A percentile compares a stretch with the other conserved stretches of the same genome.
phyloP scores from a whole-genome alignment of 2,329 filamentous ascomycete genomes.

The Talaromyces atroroseus region DNA sequence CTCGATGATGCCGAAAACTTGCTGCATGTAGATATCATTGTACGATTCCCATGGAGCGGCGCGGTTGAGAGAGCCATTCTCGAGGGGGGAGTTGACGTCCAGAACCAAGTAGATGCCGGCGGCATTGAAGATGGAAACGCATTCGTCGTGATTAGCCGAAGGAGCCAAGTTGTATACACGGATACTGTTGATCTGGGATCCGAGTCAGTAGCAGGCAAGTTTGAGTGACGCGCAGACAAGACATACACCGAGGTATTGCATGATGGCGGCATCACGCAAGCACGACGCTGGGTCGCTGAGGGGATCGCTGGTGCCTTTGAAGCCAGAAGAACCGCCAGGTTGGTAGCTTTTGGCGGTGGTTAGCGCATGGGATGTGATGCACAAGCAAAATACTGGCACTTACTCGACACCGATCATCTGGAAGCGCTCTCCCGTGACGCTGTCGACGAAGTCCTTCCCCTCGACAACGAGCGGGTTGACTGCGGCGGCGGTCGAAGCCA shows the following conservation, averaged over 20 bases:
- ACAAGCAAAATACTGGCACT: constrained; percentile 18
- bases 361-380: constrained; percentile 16
- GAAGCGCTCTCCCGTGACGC: constrained; percentile 53
- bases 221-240: background rate
- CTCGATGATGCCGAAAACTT: constrained; percentile 60
- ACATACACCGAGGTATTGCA: constrained; percentile 56
- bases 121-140: constrained; percentile 60
- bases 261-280: constrained; percentile 57
- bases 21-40: constrained; percentile 50
- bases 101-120: constrained; percentile 63
- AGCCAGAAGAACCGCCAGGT: constrained; percentile 56
- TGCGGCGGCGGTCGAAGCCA: constrained; percentile 45
- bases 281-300: constrained; percentile 54
- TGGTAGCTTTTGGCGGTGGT: constrained; percentile 47
- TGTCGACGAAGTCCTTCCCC: constrained; percentile 58
- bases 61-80: constrained; percentile 53
- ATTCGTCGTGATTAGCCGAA: constrained; percentile 55
- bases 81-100: constrained; percentile 59
- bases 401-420: constrained; percentile 59
- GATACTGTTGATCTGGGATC: constrained; percentile 53
- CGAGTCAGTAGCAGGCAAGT: constrained; percentile 9
- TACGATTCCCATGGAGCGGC: constrained; percentile 52
- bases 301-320: constrained; percentile 51
- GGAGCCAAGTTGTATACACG: constrained; percentile 61
- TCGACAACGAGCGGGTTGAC: constrained; percentile 53